Percentiles rank a stretch among this genome's conserved stretches.
phyloP scores from a whole-genome alignment of 2,329 filamentous ascomycete genomes.

The Neoascochyta sp. region DNA sequence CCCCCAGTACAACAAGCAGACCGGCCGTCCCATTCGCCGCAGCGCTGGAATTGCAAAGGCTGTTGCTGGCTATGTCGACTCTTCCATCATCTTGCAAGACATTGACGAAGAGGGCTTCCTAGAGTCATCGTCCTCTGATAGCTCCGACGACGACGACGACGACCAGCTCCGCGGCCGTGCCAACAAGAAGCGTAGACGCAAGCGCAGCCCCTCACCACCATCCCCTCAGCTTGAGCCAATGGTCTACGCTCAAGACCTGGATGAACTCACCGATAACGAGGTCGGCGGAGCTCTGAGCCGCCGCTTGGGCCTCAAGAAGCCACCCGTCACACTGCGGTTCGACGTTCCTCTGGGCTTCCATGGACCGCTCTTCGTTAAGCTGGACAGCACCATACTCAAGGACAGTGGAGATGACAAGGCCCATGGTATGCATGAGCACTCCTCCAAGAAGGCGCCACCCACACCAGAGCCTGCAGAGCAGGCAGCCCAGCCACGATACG shows the following conservation, averaged over 20 bases:
- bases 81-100: conserved; percentile 31
- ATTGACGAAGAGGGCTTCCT: conserved; percentile 31
- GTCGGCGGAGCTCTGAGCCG: conserved; percentile 13
- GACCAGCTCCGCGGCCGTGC: conserved; percentile 7
- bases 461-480: conserved; percentile 1
- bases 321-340: conserved; percentile 43
- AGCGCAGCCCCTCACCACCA: conserved; percentile 34
- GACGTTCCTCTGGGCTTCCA: conserved; percentile 45
- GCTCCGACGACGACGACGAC: conserved; percentile 22
- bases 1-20: conserved; percentile 38
- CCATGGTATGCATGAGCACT: conserved; percentile 15
- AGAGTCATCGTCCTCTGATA: conserved; percentile 16
- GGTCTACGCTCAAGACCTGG: conserved; percentile 27
- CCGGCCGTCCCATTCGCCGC: conserved; percentile 44
- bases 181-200: conserved; percentile 31
- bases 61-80: conserved; percentile 42
- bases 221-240: conserved; percentile 36
- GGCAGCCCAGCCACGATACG: conserved; percentile 1
- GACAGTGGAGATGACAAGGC: conserved; percentile 6
- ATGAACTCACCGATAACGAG: conserved; percentile 29
- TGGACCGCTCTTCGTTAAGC: conserved; percentile 44
- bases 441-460: conserved; percentile 4
- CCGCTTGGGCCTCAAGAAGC: conserved; percentile 11
- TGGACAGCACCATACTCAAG: conserved; percentile 32
- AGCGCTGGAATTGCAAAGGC: conserved; percentile 36